Evolutionary conservation across 805 yeast genomes (phyloP).

Genomic region (Danielozyma ontarioensis): DNA sequence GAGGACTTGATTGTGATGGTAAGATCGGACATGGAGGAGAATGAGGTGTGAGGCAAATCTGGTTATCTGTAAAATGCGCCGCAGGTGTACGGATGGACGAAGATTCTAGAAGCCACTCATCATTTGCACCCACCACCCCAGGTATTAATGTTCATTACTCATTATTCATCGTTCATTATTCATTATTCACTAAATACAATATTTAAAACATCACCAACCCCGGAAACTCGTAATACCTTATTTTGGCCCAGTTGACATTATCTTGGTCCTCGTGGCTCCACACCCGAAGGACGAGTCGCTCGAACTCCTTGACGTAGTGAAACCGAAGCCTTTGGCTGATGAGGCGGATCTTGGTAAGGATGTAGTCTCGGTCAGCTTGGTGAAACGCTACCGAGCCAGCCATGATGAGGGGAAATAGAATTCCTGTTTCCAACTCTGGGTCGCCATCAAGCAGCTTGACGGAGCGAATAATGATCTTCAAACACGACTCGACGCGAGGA

Average conservation of each 20-base stretch:
- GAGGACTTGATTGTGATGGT: constrained; percentile 41
- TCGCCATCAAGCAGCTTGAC: constrained; percentile 12
- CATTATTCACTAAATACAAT: too few relatives aligned
- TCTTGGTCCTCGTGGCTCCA: constrained; percentile 18
- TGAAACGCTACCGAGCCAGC: constrained; percentile 21
- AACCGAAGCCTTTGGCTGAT: constrained; percentile 16
- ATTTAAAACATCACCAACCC: constrained; percentile 27
- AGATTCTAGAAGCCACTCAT: too few relatives aligned
- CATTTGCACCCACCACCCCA: too few relatives aligned
- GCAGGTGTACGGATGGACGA: too few relatives aligned
- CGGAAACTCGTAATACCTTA: constrained; percentile 20
- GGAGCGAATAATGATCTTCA: constrained; percentile 16
- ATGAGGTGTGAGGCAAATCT: too few relatives aligned
- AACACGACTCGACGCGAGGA: constrained; percentile 16
- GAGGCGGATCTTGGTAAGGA: constrained; percentile 11
- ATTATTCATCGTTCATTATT: too few relatives aligned
- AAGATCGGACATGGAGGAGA: constrained; percentile 20
- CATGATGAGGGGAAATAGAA: constrained; percentile 20
- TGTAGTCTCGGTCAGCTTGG: constrained; percentile 13
- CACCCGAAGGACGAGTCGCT: constrained; percentile 13
- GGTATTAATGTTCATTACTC: too few relatives aligned
- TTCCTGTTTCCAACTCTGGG: constrained; percentile 19
- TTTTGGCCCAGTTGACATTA: constrained; percentile 24
- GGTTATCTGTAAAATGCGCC: too few relatives aligned
- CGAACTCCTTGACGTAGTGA: constrained; percentile 20